Conservation (phyloP, 2,329 filamentous ascomycete genomes). For the Trichoderma sp. region DNA sequence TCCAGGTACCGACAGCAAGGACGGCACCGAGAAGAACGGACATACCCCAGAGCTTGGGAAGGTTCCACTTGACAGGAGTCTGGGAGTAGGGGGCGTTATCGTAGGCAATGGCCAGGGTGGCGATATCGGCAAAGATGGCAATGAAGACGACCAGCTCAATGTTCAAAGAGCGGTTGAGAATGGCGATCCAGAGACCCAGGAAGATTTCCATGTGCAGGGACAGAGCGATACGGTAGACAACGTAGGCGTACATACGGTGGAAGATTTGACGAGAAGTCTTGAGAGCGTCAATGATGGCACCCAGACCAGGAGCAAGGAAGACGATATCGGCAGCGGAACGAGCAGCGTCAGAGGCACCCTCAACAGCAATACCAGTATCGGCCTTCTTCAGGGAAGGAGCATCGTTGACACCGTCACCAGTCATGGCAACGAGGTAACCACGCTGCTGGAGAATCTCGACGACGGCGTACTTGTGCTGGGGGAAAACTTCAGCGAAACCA, state of each 20-base stretch:
- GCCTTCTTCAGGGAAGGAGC: conserved; percentile 91
- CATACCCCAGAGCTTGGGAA: conserved; percentile 93
- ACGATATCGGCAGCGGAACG: conserved; percentile 92
- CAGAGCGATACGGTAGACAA: conserved; percentile 91
- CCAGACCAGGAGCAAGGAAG: conserved; percentile 87
- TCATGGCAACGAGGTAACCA: conserved; percentile 94
- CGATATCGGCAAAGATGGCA: conserved; percentile 92
- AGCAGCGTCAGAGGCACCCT: conserved; percentile 88
- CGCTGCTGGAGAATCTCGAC: conserved; percentile 92
- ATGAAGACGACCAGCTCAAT: conserved; percentile 90
- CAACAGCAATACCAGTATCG: conserved; percentile 94
- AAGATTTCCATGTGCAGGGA: conserved; percentile 91
- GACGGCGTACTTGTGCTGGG: conserved; percentile 93
- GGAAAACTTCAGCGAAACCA: conserved; percentile 93
- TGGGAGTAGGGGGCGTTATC: conserved; percentile 88
- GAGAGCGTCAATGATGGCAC: conserved; percentile 88
- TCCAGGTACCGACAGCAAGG: conserved; percentile 83
- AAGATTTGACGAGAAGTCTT: conserved; percentile 95
- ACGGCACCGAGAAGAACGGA: conserved; percentile 81
- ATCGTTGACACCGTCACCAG: conserved; percentile 94
- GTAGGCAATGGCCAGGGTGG: conserved; percentile 89
- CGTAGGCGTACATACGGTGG: conserved; percentile 96
- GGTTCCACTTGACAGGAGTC: conserved; percentile 91
- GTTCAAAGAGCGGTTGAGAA: conserved; percentile 82
- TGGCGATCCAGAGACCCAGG: conserved; percentile 88